Conservation (phyloP, 352 stramenopile species). For the Phytophthora pini region DNA sequence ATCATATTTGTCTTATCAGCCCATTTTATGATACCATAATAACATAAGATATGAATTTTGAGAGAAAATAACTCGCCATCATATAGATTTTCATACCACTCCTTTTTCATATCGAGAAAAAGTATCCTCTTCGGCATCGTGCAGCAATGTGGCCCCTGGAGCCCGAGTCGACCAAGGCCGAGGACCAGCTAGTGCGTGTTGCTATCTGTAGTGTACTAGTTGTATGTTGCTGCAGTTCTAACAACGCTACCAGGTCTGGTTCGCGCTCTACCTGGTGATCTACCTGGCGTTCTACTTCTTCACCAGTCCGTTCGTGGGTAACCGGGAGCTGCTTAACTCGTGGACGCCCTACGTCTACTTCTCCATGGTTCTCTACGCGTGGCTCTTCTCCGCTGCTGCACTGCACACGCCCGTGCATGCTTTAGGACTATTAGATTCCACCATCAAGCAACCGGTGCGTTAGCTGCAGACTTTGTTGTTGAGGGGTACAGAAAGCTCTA, state of each 20-base stretch:
- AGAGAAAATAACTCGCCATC: too few species aligned
- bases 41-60: too few species aligned
- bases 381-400: constrained; percentile 78
- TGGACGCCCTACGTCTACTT: constrained; percentile 91
- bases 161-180: constrained; percentile 32
- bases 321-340: constrained; percentile 82
- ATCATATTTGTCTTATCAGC: too few species aligned
- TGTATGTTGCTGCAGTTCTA: not conserved
- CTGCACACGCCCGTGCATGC: constrained; percentile 79
- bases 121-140: not conserved
- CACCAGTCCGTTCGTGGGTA: constrained; percentile 87
- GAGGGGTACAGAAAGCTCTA: not conserved
- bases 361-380: constrained; percentile 87
- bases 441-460: constrained; percentile 86
- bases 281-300: constrained; percentile 92
- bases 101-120: not conserved
- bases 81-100: too few species aligned
- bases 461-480: not conserved
- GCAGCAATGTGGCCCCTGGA: constrained; percentile 23
- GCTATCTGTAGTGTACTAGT: not conserved
- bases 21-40: too few species aligned
- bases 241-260: constrained; percentile 65
- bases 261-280: constrained; percentile 79
- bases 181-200: constrained; percentile 47
- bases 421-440: constrained; percentile 75